Evolutionary conservation across 129 eudicot genomes (phyloP).

Genomic region (Flaveria trinervia): DNA sequence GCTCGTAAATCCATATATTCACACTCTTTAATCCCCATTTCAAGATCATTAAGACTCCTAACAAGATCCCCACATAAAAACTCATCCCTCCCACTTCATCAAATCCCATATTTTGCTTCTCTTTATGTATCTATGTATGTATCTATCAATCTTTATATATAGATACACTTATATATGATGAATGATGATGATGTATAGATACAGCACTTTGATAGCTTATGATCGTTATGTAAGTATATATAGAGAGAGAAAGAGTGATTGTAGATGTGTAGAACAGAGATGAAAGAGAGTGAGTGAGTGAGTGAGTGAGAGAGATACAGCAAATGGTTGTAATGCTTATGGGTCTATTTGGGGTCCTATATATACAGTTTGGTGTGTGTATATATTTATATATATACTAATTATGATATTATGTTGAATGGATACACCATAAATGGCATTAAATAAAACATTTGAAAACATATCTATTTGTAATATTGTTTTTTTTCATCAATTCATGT

Average conservation of each 20-base stretch:
- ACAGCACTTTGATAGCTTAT: slow-evolving; percentile 1
- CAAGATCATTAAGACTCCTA: slow-evolving; percentile 32
- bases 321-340: slow-evolving; percentile 11
- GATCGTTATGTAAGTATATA: not conserved
- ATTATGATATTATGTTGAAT: not conserved
- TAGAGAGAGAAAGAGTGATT: slow-evolving; percentile 11
- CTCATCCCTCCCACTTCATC: slow-evolving; percentile 29
- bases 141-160: not conserved
- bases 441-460: too few species aligned
- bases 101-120: slow-evolving; percentile 24
- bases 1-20: slow-evolving; percentile 59
- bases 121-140: not conserved
- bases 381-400: not conserved
- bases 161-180: not conserved
- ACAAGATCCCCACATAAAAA: slow-evolving; percentile 28
- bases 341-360: slow-evolving; percentile 24
- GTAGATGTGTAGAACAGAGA: slow-evolving; percentile 12
- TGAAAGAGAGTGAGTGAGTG: not conserved
- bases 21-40: slow-evolving; percentile 45
- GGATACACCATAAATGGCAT: not conserved
- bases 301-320: not conserved
- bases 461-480: not conserved
- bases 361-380: slow-evolving; percentile 5
- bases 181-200: not conserved
- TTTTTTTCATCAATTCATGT: not conserved